Evolutionary conservation across 2,329 filamentous ascomycete genomes (phyloP).

Genomic region (Talaromyces sp.): DNA sequence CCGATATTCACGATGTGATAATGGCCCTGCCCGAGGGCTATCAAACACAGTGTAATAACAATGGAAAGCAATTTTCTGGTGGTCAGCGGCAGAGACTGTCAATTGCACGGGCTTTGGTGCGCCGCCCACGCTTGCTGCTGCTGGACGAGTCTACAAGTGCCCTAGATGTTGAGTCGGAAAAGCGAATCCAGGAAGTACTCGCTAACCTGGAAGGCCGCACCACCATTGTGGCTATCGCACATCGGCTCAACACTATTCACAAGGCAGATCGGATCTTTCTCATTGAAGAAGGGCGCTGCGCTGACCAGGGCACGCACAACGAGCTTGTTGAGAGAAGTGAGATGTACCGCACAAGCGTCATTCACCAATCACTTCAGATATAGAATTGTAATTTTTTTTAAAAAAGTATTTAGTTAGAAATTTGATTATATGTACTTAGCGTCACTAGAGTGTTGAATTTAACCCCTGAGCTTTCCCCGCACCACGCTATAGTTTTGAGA

Average conservation of each 20-base stretch:
- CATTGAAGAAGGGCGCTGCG: constrained; percentile 46
- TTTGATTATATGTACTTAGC: no score
- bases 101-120: constrained; percentile 55
- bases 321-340: constrained; percentile 47
- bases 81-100: constrained; percentile 57
- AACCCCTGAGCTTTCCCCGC: no score
- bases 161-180: constrained; percentile 52
- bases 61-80: constrained; percentile 52
- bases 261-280: constrained; percentile 70
- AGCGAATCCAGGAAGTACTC: constrained; percentile 41
- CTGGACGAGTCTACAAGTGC: constrained; percentile 60
- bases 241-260: constrained; percentile 38
- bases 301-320: constrained; percentile 46
- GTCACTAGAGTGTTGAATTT: no score
- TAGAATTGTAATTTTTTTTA: background rate
- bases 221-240: constrained; percentile 39
- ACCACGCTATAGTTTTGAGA: no score
- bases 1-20: constrained; percentile 68
- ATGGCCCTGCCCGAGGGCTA: constrained; percentile 63
- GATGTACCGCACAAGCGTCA: constrained; percentile 47
- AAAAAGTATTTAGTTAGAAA: background rate
- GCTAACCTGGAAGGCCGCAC: constrained; percentile 46
- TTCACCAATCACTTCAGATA: constrained; percentile 41
- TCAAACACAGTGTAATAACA: constrained; percentile 56
- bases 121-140: constrained; percentile 53